Conservation (phyloP, 345 rosid genomes). For the Citrus cavaleriei region DNA sequence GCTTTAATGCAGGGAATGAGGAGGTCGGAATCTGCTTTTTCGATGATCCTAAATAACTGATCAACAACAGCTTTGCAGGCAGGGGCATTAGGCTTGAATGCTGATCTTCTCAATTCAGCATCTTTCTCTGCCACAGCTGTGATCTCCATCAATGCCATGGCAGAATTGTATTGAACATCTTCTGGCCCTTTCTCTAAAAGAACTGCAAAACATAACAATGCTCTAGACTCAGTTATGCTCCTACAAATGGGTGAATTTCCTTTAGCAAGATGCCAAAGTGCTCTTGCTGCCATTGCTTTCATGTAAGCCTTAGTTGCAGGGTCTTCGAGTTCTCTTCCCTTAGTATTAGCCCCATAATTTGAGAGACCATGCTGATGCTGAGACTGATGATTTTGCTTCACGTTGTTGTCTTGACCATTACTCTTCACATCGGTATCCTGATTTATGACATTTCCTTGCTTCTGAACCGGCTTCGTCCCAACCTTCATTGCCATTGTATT, state of each 20-base stretch:
- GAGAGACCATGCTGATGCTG: constrained; percentile 50
- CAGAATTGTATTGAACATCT: constrained; percentile 66
- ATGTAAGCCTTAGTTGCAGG: constrained; percentile 69
- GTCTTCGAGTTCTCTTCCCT: constrained; percentile 83
- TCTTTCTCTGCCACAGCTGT: constrained; percentile 81
- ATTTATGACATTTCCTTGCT: constrained; percentile 19
- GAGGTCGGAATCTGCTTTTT: constrained; percentile 60
- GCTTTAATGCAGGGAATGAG: constrained; percentile 76
- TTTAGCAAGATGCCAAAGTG: constrained; percentile 80
- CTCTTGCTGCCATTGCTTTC: constrained; percentile 94
- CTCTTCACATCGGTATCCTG: constrained; percentile 20
- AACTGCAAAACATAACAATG: constrained; percentile 85
- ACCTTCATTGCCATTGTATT: constrained; percentile 66
- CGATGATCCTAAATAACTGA: constrained; percentile 62
- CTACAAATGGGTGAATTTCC: constrained; percentile 75
- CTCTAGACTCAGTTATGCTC: constrained; percentile 88
- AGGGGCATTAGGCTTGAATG: constrained; percentile 87
- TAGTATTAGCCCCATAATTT: constrained; percentile 40
- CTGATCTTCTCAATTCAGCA: constrained; percentile 74
- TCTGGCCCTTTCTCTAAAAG: constrained; percentile 70
- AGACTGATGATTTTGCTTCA: constrained; percentile 33
- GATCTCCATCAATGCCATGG: constrained; percentile 96
- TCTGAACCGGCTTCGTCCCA: constrained; percentile 25
- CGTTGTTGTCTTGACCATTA: constrained; percentile 19
- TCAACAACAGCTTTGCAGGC: constrained; percentile 87